These are phyloP conservation scores for Babesia ovis DNA, from an alignment of 169 alveolate genomes.

Conservation along the genomic window DNA sequence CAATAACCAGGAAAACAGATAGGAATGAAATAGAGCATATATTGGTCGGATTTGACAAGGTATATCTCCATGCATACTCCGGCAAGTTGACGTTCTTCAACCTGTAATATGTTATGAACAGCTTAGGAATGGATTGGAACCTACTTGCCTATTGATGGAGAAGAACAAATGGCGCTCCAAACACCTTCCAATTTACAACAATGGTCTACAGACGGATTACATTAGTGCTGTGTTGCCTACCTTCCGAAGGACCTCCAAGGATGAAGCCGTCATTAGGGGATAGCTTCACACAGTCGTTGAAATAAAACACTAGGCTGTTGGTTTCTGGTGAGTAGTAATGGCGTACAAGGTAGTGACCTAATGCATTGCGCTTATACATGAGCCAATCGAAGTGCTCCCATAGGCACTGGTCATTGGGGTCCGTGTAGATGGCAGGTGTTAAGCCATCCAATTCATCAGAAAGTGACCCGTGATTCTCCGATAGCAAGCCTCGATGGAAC, in stretches of 20 bases:
- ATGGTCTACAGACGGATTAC: background rate
- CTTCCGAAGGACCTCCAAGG: background rate
- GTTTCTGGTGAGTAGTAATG: conserved; percentile 3
- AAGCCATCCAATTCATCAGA: conserved; percentile 27
- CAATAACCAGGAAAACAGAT: background rate
- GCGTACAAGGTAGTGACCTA: conserved; percentile 21
- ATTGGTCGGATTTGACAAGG: background rate
- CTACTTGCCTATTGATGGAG: background rate
- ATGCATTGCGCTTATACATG: conserved; percentile 35
- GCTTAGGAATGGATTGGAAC: background rate
- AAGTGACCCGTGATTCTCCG: conserved; percentile 15
- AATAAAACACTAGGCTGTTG: conserved; percentile 23
- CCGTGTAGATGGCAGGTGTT: conserved; percentile 62
- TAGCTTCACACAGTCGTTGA: conserved; percentile 41
- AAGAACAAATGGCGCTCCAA: conserved; percentile 8
- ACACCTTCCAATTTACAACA: conserved; percentile 19
- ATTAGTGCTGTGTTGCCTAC: background rate
- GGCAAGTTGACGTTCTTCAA: conserved; percentile 1
- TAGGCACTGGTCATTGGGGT: conserved; percentile 63
- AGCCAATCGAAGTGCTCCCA: conserved; percentile 65
- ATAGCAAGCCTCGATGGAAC: conserved; percentile 38
- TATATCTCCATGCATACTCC: conserved; percentile 31
- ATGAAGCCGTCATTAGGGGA: conserved; percentile 18
- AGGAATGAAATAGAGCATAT: background rate
- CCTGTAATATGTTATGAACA: background rate